Percentiles rank a stretch among this genome's conserved stretches.
Evolutionary conservation across 2,329 filamentous ascomycete genomes (phyloP).

Genomic region (Orbilia brochopaga): DNA sequence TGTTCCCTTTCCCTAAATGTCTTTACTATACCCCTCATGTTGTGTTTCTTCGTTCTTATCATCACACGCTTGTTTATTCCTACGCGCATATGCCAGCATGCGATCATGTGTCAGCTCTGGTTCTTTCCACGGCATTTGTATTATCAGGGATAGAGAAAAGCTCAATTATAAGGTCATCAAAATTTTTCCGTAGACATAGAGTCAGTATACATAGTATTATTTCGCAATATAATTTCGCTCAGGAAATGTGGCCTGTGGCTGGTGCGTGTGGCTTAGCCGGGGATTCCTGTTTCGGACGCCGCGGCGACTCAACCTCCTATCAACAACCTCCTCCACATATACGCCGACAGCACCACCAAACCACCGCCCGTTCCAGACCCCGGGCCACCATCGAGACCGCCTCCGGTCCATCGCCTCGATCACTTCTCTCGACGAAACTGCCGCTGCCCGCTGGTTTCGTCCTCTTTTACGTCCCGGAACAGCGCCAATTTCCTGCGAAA

Average conservation of each 20-base stretch:
- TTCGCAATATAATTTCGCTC: not conserved
- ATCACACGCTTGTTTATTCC: not conserved
- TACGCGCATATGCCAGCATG: not conserved
- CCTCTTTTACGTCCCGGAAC: conserved; percentile 13
- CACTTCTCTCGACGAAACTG: conserved; percentile 16
- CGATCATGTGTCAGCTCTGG: not conserved
- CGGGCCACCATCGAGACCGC: conserved; percentile 29
- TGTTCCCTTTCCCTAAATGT: too few species aligned
- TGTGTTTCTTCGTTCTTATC: not conserved
- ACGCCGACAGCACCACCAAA: conserved; percentile 27
- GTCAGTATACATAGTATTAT: not conserved
- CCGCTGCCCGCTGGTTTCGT: conserved; percentile 14
- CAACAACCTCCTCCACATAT: conserved; percentile 51
- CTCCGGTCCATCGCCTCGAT: conserved; percentile 20
- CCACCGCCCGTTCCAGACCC: conserved; percentile 17
- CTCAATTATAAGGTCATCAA: not conserved
- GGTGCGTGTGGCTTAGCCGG: conserved; percentile 39
- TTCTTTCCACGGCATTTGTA: not conserved
- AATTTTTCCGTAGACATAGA: not conserved
- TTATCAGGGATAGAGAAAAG: conserved; percentile 19
- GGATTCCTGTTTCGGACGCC: conserved; percentile 46
- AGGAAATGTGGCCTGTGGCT: conserved; percentile 26
- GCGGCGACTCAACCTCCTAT: conserved; percentile 49
- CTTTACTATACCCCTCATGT: not conserved
- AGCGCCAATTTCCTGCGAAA: conserved; percentile 40